phyloP scores from a whole-genome alignment of 1,139 yeast species.

The Debaryomyces coudertii region DNA sequence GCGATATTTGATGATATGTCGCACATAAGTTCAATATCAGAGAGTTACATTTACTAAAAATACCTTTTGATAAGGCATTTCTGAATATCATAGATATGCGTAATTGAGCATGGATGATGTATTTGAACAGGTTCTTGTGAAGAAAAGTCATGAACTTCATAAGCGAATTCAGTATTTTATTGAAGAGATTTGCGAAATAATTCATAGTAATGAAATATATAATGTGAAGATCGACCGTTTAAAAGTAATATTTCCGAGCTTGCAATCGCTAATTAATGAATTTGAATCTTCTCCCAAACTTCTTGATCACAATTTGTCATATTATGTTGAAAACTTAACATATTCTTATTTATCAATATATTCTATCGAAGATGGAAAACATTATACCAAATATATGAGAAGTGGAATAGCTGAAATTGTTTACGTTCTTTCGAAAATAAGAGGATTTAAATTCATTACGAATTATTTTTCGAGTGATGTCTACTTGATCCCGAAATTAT shows the following conservation, averaged over 20 bases:
- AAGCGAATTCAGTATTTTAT: slow-evolving; percentile 13
- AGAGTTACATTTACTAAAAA: not conserved
- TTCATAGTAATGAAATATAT: not conserved
- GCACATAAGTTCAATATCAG: not conserved
- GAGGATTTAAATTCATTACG: slow-evolving; percentile 64
- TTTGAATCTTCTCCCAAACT: slow-evolving; percentile 62
- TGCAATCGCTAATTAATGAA: slow-evolving; percentile 30
- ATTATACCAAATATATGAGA: slow-evolving; percentile 6
- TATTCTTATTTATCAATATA: slow-evolving; percentile 25
- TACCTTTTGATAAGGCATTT: not conserved
- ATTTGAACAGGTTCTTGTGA: slow-evolving; percentile 21
- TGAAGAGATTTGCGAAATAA: not conserved
- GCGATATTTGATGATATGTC: slow-evolving; percentile 5
- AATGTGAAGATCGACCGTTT: slow-evolving; percentile 3
- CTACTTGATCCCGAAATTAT: slow-evolving; percentile 43
- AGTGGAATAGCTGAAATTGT: slow-evolving; percentile 35
- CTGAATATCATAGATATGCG: not conserved
- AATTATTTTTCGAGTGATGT: slow-evolving; percentile 65
- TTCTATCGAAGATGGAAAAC: not conserved
- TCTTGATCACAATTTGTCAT: slow-evolving; percentile 44
- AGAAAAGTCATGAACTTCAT: slow-evolving; percentile 24
- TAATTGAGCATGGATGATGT: slow-evolving; percentile 24
- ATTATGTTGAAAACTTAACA: slow-evolving; percentile 34
- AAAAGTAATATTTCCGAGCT: slow-evolving; percentile 3
- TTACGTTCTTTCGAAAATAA: slow-evolving; percentile 63